Percentiles rank a stretch among this genome's conserved stretches.
phyloP scores from a whole-genome alignment of 805 yeast genomes.

The Pichia insulana region DNA sequence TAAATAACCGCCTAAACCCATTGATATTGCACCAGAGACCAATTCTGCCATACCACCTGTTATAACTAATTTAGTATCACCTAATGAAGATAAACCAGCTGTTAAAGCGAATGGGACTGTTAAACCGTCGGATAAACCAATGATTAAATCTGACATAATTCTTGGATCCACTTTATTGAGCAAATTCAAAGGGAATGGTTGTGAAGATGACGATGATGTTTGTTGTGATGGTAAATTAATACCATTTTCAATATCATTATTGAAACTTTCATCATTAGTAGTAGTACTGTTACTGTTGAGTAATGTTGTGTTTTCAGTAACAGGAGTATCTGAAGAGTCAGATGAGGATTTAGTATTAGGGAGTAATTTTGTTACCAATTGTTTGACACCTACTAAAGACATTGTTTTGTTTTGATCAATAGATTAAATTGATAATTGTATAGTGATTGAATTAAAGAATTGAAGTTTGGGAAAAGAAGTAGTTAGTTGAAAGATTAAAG shows the following conservation, averaged over 20 bases:
- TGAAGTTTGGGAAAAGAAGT: too few species aligned
- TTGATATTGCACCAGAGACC: conserved; percentile 92
- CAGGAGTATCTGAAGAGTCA: not conserved
- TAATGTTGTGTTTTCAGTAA: conserved; percentile 3
- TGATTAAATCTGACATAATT: conserved; percentile 86
- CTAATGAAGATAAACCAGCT: conserved; percentile 88
- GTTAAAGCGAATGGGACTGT: conserved; percentile 99
- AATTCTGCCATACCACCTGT: conserved; percentile 98
- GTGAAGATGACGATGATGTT: not conserved
- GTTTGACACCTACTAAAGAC: conserved; percentile 7
- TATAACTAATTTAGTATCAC: conserved; percentile 81
- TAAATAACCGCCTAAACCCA: conserved; percentile 95
- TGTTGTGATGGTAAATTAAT: not conserved
- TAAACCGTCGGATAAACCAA: conserved; percentile 90
- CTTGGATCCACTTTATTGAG: conserved; percentile 71
- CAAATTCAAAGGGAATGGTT: conserved; percentile 16
- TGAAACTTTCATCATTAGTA: too few species aligned
- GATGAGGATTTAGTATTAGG: not conserved
- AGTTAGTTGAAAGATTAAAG: too few species aligned
- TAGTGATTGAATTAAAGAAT: too few species aligned
- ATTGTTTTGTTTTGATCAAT: not conserved
- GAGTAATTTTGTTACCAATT: not conserved
- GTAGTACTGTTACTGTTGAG: not conserved
- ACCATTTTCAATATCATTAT: conserved; percentile 5
- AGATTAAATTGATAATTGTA: too few species aligned